A percentile compares a stretch with the other conserved stretches of the same genome.
These are phyloP conservation scores for Sphagnum tenellum DNA, from an alignment of 225 moss, liverwort and hornwort genomes.

Conservation along the genomic window DNA sequence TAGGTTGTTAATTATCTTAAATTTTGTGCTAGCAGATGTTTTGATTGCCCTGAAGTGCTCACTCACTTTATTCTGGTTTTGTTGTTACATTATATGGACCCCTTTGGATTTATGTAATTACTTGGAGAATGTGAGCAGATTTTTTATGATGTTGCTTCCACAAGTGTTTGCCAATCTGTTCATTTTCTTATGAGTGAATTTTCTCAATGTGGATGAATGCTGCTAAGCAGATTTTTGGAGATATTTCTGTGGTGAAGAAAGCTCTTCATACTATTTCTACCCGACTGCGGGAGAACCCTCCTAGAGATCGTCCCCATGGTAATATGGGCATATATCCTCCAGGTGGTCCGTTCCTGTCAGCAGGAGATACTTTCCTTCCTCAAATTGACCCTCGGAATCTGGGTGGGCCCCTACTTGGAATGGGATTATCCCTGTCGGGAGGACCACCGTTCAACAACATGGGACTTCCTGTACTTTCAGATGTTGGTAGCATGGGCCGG, in stretches of 20 bases:
- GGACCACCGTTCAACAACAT: slow-evolving; percentile 47
- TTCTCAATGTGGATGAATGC: background rate
- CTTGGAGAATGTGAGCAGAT: too few species aligned
- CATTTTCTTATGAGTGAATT: too few species aligned
- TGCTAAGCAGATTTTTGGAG: slow-evolving; percentile 62
- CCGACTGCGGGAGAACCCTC: slow-evolving; percentile 92
- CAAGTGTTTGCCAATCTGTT: too few species aligned
- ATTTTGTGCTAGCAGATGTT: background rate
- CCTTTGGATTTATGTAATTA: too few species aligned
- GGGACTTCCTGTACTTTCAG: slow-evolving; percentile 10
- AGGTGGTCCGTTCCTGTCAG: slow-evolving; percentile 49
- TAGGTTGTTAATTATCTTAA: background rate
- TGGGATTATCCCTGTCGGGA: slow-evolving; percentile 34
- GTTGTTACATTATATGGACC: too few species aligned
- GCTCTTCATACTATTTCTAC: slow-evolving; percentile 82
- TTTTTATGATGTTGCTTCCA: too few species aligned
- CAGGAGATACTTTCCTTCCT: slow-evolving; percentile 52
- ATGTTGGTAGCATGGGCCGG: too few species aligned
- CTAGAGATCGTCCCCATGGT: slow-evolving; percentile 74
- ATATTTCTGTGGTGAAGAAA: slow-evolving; percentile 67
- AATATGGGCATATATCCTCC: slow-evolving; percentile 19
- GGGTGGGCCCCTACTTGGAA: slow-evolving; percentile 50
- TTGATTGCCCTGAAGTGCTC: too few species aligned
- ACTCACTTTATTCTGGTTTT: too few species aligned
- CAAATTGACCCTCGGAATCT: slow-evolving; percentile 47